Conservation (phyloP, 1,284 basidiomycete species). For the Anthracocystis panici-leucophaei region DNA sequence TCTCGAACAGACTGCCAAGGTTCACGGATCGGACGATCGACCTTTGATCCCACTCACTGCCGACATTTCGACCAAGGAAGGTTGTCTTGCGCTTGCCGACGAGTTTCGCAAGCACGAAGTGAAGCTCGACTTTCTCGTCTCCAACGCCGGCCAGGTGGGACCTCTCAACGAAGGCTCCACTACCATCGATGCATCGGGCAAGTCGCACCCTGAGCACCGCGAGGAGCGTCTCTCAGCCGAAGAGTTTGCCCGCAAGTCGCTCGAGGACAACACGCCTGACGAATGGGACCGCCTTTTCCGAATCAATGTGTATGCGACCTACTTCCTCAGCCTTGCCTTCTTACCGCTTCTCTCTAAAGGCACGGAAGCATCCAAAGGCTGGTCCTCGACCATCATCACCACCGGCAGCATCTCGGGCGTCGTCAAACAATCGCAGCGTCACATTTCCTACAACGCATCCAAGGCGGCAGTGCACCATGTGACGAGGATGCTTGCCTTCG, state of each 20-base stretch:
- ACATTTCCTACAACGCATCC: constrained; percentile 57
- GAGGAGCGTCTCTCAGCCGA: constrained; percentile 31
- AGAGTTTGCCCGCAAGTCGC: constrained; percentile 44
- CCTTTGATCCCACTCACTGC: constrained; percentile 40
- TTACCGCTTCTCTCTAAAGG: constrained; percentile 51
- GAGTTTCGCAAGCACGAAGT: constrained; percentile 47
- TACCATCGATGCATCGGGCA: constrained; percentile 39
- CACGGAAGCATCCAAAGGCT: constrained; percentile 35
- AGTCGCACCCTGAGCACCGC: constrained; percentile 52
- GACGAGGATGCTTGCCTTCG: constrained; percentile 48
- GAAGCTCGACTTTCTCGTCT: constrained; percentile 52
- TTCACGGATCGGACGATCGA: constrained; percentile 41
- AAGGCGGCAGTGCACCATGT: constrained; percentile 60
- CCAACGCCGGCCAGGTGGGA: constrained; percentile 52
- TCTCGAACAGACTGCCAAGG: constrained; percentile 46
- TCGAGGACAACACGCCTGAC: constrained; percentile 54
- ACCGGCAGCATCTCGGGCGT: constrained; percentile 49
- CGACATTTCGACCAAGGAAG: constrained; percentile 48
- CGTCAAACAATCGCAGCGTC: constrained; percentile 52
- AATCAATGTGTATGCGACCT: constrained; percentile 48
- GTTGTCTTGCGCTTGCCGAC: constrained; percentile 37
- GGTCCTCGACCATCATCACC: constrained; percentile 47
- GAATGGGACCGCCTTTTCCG: constrained; percentile 59
- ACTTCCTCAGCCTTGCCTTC: constrained; percentile 56
- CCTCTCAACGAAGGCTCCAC: constrained; percentile 54